Evolutionary conservation across 2,329 filamentous ascomycete genomes (phyloP).

Genomic region (Dothiorella sarmentorum): DNA sequence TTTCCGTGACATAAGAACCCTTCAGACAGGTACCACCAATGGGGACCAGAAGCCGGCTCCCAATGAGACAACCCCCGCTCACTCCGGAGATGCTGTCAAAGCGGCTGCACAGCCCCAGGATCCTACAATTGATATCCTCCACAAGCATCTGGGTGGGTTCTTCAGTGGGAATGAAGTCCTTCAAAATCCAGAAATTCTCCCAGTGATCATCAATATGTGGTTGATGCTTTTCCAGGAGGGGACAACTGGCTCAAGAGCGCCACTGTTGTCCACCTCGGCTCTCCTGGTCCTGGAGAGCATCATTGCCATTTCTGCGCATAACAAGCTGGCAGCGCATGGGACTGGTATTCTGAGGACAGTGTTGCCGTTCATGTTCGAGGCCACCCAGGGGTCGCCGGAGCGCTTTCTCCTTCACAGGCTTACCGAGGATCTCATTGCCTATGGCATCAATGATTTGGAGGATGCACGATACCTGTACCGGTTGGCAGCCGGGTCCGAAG

Average conservation of each 20-base stretch:
- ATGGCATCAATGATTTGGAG: conserved; percentile 76
- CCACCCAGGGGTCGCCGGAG: neutral
- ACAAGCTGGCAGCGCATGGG: conserved; percentile 37
- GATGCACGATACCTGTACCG: conserved; percentile 75
- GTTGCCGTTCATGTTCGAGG: conserved; percentile 31
- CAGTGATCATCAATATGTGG: conserved; percentile 40
- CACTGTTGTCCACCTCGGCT: conserved; percentile 35
- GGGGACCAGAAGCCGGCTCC: conserved; percentile 26
- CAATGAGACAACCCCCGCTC: neutral
- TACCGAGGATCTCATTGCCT: conserved; percentile 65
- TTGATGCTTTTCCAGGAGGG: conserved; percentile 32
- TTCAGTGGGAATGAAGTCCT: conserved; percentile 41
- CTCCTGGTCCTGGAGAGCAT: conserved; percentile 36
- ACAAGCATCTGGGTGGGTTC: conserved; percentile 30
- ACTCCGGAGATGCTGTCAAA: neutral
- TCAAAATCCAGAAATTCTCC: conserved; percentile 40
- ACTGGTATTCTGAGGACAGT: conserved; percentile 35
- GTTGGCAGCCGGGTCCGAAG: conserved; percentile 50
- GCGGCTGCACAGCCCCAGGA: conserved; percentile 17
- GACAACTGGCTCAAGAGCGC: conserved; percentile 31
- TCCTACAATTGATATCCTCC: conserved; percentile 22
- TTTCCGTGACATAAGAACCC: conserved; percentile 48
- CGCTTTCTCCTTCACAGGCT: conserved; percentile 57
- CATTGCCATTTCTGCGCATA: conserved; percentile 34
- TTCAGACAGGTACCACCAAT: neutral